Base-by-base conservation (phyloP, 192 early-diverging fungal genomes). In the Geosiphon pyriformis region DNA sequence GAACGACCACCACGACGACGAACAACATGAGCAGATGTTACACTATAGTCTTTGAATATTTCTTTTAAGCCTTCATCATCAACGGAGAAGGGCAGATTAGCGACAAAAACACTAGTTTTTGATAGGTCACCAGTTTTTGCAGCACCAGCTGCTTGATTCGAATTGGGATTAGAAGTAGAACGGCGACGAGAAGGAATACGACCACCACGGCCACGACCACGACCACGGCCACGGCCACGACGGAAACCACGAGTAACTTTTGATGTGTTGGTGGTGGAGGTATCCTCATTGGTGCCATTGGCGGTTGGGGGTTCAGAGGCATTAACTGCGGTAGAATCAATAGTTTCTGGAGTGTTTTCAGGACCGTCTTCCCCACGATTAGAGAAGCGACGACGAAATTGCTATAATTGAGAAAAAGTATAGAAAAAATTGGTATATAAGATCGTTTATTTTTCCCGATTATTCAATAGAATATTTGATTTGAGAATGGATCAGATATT, bases 21-120 rank as follows among this genome's bases (percentile, higher is more conserved):
- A 35, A 96, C 92, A 53, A 98, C 83, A 70, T 87, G 87, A 7
- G 92, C 87, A 37, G 77, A 78, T 4, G 78, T 75, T 57, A 95
- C 83, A 59, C 86, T 81, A 75, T 90, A 86, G 49, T 72, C 83
- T 22, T 78, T 70, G 66, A 99, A 92, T 72, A 93, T 81, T 54
- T 75, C 79, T 71, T 84, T 84, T 57, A 93, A 79, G 61, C 80
- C 85, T 4, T 85, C 85, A 51, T 90, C 86, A 8, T 84, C 78
- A 61, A 85, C 80, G 17, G 86, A 65, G 76, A 86, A 92, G 27
- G 91, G 89, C 37, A 93, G 71, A 71, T 92, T 93, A 66, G 89
- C 88, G 59, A 93, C 85, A 76, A 88, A 93, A 35, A 88, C 76
- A 3, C 85, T 83, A 4, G 85, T 91, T 77, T 83, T 86, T 56